Base-by-base conservation (phyloP, 2,329 filamentous ascomycete genomes). In the Cryphonectria nitschkei region DNA sequence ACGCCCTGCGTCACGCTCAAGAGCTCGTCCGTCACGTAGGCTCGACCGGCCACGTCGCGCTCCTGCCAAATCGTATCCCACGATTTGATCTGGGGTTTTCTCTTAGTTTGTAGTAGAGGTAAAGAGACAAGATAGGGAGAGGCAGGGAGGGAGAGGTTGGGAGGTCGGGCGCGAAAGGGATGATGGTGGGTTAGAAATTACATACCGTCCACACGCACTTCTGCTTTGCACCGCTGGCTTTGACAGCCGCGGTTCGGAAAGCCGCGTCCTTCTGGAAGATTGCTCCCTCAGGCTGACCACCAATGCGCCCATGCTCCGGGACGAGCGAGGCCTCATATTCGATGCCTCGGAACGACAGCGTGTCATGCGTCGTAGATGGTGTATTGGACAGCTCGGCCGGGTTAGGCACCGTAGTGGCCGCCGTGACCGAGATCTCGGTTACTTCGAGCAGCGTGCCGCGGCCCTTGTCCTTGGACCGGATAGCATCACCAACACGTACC, bases 11-110 rank as follows among this genome's bases (percentile, higher is more conserved):
- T 68, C 39, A 73, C 71, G 58, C 50, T 39, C 54, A 87, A 84
- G 50, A 89, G 80, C 70, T 83, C 81, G 70, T 83, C 79, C n/a
- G 85, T 85, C 22, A 87, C 84, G 78, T 89, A 89, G 79, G 89
- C 89, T n/a, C 87, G 82, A 66, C 87, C 87, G 70, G 82, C 81
- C 66, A 89, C 81, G 32, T 81, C 80, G 19, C 77, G 76, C 75
- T 88, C 86, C 43, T 67, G 69, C 65, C 80, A 79, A 8, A 75
- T 72, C 41, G 75, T 75, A 54, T 77, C 75, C 37, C 67, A 69
- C 22, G 65, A 66, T 67, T 71, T 67, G 19, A 67, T 67, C 69
- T 69, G 63, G 76, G 73, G 0, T 78, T 1, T 73, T 73, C 16
- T 76, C 70, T 39, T 39, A 39, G 34, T 82, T 82, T 83, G 54